Evolutionary conservation across 2,329 filamentous ascomycete species (phyloP), one percentile per base, ranked within the genome.

Genomic region (Tolypocladium tundrense): DNA sequence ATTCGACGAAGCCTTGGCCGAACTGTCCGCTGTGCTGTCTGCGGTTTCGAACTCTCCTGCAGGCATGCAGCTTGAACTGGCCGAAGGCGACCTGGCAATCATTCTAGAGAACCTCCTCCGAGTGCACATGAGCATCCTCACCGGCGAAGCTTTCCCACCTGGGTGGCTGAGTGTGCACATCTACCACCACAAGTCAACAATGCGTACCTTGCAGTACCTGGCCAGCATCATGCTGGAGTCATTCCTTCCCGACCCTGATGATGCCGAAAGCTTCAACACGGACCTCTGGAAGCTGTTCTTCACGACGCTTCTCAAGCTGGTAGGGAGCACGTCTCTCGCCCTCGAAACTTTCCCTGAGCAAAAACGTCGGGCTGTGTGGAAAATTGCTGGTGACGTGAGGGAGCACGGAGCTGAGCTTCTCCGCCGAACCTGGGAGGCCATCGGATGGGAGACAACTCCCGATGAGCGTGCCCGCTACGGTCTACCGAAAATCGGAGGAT

Each of bases 301-400:
- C 69, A 88, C 87, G 21, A 93, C 91, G 0, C 77, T 99, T 37
- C 79, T 99, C 35, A 91, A 90, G 68, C 85, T 97, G 3, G 90
- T 99, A 3, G 90, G 90, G 6, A 97, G 91, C 67, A 86, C 92
- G 41, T 90, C 88, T 0, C 80, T 99, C 24, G 92, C 94, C 0
- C 81, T 99, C 42, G 94, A 99, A 70, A 96, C 92, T 0, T 97
- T 97, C 68, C 91, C 94, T 0, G 95, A 99, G 71, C 94, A 99
- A 74, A 99, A 97, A 75, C 81, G 94, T 52, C 81, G 94, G 57
- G 93, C 94, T 1, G 93, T 97, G 1, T 99, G 95, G 94, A 99
- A 97, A 75, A 97, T 99, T 69, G 94, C 93, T 4, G 94, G 94
- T 7, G 95, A 99, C 73, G 91, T 99, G 55, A 84, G 94, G 58